These are phyloP conservation scores for Pisolithus albus DNA, from an alignment of 768 basidiomycete genomes.

Conservation along the genomic window DNA sequence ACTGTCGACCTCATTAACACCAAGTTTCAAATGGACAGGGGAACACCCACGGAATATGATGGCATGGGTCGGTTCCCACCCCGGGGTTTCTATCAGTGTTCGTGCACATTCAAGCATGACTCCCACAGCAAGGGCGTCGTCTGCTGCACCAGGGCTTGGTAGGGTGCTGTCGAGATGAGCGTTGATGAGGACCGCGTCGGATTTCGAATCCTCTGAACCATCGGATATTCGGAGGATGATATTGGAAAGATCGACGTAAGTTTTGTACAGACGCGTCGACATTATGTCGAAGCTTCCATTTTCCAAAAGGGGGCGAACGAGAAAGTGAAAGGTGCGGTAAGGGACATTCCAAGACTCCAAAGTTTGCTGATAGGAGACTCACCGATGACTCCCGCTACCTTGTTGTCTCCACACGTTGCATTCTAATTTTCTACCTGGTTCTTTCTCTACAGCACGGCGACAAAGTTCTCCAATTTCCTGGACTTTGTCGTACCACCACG, in stretches of 20 bases:
- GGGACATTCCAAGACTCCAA: no score
- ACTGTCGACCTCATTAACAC: slow-evolving; percentile 39
- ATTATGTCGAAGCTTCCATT: slow-evolving; percentile 85
- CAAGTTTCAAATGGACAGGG: background rate
- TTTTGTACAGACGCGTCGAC: slow-evolving; percentile 75
- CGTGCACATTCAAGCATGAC: slow-evolving; percentile 88
- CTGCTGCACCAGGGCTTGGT: slow-evolving; percentile 83
- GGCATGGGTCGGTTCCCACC: slow-evolving; percentile 67
- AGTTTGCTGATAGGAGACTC: slow-evolving; percentile 19
- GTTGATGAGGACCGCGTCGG: slow-evolving; percentile 81
- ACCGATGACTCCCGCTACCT: slow-evolving; percentile 86
- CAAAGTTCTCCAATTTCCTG: slow-evolving; percentile 56
- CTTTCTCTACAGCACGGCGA: slow-evolving; percentile 42
- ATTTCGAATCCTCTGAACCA: slow-evolving; percentile 63
- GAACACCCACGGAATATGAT: slow-evolving; percentile 70
- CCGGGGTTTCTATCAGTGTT: slow-evolving; percentile 59
- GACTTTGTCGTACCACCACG: slow-evolving; percentile 71
- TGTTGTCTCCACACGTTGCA: slow-evolving; percentile 91
- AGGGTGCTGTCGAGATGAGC: slow-evolving; percentile 86
- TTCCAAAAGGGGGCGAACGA: background rate
- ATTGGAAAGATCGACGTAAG: slow-evolving; percentile 82
- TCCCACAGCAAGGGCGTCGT: slow-evolving; percentile 83
- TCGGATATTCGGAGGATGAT: slow-evolving; percentile 83
- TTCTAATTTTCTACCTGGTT: slow-evolving; percentile 51
- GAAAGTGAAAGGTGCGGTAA: no score